Evolutionary conservation across 345 rosid genomes (phyloP).

Genomic region (Carallia pectinifolia): DNA sequence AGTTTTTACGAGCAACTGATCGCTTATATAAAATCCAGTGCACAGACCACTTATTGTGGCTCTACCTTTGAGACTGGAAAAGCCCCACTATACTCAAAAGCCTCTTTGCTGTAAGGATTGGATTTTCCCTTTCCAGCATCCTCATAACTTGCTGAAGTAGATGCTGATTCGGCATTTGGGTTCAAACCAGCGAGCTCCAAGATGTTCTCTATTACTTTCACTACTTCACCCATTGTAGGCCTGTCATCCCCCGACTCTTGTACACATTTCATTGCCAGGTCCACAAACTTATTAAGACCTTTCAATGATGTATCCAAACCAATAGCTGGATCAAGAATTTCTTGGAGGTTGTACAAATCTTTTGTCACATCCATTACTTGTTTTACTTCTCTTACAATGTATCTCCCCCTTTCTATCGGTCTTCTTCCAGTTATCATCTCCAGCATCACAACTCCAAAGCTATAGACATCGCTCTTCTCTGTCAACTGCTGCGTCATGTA

Average conservation of each 20-base stretch:
- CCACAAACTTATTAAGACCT: constrained; percentile 61
- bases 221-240: constrained; percentile 77
- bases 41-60: neutral
- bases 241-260: constrained; percentile 54
- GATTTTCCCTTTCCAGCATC: constrained; percentile 32
- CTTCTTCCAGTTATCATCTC: constrained; percentile 68
- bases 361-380: constrained; percentile 53
- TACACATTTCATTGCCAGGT: constrained; percentile 56
- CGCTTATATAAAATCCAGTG: too few relatives aligned
- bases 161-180: constrained; percentile 51
- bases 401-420: constrained; percentile 77
- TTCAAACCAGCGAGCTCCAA: constrained; percentile 61
- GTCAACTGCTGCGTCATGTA: constrained; percentile 91
- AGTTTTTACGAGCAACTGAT: too few relatives aligned
- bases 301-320: constrained; percentile 41
- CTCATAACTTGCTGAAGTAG: constrained; percentile 51
- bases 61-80: constrained; percentile 11
- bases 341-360: constrained; percentile 56
- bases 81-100: constrained; percentile 15
- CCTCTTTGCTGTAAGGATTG: constrained; percentile 45
- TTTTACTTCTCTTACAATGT: constrained; percentile 78
- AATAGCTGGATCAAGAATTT: constrained; percentile 60
- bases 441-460: constrained; percentile 84
- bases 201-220: constrained; percentile 68
- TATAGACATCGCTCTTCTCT: constrained; percentile 90